A percentile compares a stretch with the other conserved stretches of the same genome.
These are phyloP conservation scores for Komagataea norvegica DNA, from an alignment of 1,139 yeast genomes.

Conservation along the genomic window DNA sequence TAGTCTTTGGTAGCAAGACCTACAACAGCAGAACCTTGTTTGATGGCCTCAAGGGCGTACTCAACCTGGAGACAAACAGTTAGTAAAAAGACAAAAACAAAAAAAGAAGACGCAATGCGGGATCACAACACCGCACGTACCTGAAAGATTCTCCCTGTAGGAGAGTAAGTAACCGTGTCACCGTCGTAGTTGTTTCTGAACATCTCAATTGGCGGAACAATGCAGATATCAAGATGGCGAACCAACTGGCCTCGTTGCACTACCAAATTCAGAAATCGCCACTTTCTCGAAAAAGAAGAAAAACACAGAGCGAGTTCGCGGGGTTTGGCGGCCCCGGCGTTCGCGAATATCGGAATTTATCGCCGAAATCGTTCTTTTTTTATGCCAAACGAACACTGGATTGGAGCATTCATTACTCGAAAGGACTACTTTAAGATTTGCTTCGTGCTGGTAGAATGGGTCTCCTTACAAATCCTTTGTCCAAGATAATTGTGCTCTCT, in stretches of 20 bases:
- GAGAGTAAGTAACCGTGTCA: conserved; percentile 95
- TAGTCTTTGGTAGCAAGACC: conserved; percentile 83
- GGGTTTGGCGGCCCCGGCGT: background rate
- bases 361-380: conserved; percentile 4
- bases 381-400: conserved; percentile 1
- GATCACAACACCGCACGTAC: conserved; percentile 33
- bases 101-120: background rate
- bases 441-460: conserved; percentile 6
- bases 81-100: conserved; percentile 3
- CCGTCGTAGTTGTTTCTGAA: conserved; percentile 98
- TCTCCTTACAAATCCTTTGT: conserved; percentile 48
- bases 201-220: conserved; percentile 29
- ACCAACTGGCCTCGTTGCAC: too few relatives aligned
- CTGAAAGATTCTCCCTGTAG: conserved; percentile 95
- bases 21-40: conserved; percentile 96
- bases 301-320: conserved; percentile 1
- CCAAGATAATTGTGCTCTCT: conserved; percentile 69
- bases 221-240: too few relatives aligned
- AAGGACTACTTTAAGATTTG: too few relatives aligned
- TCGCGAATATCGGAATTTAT: background rate
- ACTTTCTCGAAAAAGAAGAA: background rate
- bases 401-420: too few relatives aligned
- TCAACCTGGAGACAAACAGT: conserved; percentile 42
- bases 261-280: too few relatives aligned
- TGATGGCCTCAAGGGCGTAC: conserved; percentile 94